A percentile compares a stretch with the other conserved stretches of the same genome.
Conservation (phyloP, 192 early-diverging fungal genomes). For the Chytriomyces sp. region DNA sequence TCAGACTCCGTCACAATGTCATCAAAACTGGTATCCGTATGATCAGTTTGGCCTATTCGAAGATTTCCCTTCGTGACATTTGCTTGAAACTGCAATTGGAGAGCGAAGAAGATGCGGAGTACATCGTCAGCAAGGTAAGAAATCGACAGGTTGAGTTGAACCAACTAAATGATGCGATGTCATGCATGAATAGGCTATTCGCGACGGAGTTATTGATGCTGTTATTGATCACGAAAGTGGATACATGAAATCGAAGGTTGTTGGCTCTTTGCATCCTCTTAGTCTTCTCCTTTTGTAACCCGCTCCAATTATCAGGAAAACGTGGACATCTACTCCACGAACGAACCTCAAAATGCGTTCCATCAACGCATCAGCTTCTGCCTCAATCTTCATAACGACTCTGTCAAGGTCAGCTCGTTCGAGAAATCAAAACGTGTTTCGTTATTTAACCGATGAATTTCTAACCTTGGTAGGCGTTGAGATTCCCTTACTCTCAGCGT, state of each 20-base stretch:
- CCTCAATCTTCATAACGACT: constrained; percentile 95
- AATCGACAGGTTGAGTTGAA: background rate
- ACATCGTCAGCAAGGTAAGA: constrained; percentile 89
- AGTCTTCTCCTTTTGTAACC: background rate
- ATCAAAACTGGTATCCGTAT: constrained; percentile 99
- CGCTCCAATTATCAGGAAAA: constrained; percentile 63
- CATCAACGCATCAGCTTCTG: constrained; percentile 94
- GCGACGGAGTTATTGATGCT: constrained; percentile 99
- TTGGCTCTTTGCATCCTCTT: background rate
- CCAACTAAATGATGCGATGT: background rate
- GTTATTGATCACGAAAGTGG: constrained; percentile 92
- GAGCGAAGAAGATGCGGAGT: constrained; percentile 98
- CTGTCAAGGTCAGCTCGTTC: constrained; percentile 72
- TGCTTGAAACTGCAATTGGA: constrained; percentile 97
- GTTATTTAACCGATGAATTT: background rate
- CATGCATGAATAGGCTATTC: constrained; percentile 68
- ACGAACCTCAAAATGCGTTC: constrained; percentile 95
- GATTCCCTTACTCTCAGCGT: constrained; percentile 88
- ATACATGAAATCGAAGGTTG: constrained; percentile 84
- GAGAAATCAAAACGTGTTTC: too few species aligned
- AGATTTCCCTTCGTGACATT: constrained; percentile 93
- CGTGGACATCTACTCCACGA: constrained; percentile 94
- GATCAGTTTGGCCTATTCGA: constrained; percentile 95
- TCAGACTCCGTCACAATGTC: constrained; percentile 92
- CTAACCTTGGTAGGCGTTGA: constrained; percentile 72